Evolutionary conservation across 805 yeast genomes (phyloP).

Genomic region (Sporopachydermia lactativora): DNA sequence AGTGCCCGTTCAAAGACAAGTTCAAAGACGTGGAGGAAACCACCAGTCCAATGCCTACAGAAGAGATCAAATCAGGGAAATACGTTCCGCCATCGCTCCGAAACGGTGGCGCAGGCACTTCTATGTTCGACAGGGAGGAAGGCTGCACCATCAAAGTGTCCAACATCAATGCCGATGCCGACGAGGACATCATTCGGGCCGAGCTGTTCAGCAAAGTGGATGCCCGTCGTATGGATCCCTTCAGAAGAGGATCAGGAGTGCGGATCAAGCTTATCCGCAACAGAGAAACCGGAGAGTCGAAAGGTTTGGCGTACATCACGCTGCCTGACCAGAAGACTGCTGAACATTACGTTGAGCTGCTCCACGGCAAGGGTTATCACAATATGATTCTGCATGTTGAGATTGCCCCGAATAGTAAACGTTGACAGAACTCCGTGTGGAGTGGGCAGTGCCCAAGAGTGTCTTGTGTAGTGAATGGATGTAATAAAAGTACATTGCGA

Average conservation of each 20-base stretch:
- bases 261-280: slow-evolving; percentile 80
- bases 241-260: slow-evolving; percentile 45
- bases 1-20: slow-evolving; percentile 84
- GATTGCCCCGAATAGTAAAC: not conserved
- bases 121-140: slow-evolving; percentile 58
- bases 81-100: slow-evolving; percentile 57
- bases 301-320: slow-evolving; percentile 92
- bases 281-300: slow-evolving; percentile 85
- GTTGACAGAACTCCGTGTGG: no score
- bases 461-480: no score
- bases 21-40: slow-evolving; percentile 7
- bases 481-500: no score
- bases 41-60: slow-evolving; percentile 15
- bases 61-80: slow-evolving; percentile 23
- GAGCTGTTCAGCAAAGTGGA: slow-evolving; percentile 35
- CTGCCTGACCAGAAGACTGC: slow-evolving; percentile 58
- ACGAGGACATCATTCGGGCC: slow-evolving; percentile 64
- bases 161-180: slow-evolving; percentile 75
- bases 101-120: slow-evolving; percentile 21
- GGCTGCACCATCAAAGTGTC: slow-evolving; percentile 79
- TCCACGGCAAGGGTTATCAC: slow-evolving; percentile 88
- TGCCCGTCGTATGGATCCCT: no score
- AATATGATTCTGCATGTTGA: slow-evolving; percentile 64
- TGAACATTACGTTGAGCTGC: slow-evolving; percentile 54
- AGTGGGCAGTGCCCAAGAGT: no score